phyloP scores from a whole-genome alignment of 805 yeast genomes.

The Candida silvatica region DNA sequence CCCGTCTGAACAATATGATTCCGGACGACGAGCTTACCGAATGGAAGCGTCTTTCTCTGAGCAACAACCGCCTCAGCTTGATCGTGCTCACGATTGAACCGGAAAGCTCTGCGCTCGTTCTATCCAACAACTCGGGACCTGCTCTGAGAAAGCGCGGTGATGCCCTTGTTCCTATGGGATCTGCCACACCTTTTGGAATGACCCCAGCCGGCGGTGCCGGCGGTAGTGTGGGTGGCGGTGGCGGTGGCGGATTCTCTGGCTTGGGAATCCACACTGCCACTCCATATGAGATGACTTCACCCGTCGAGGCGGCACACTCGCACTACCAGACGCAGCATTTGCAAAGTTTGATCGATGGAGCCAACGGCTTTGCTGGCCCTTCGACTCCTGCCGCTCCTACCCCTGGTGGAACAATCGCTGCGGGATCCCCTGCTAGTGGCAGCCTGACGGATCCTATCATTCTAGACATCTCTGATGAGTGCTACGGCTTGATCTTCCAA shows the following conservation, averaged over 20 bases:
- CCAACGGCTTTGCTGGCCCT: background rate
- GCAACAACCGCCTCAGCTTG: conserved; percentile 44
- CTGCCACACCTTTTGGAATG: background rate
- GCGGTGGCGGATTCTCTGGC: background rate
- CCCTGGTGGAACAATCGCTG: background rate
- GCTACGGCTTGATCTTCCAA: conserved; percentile 50
- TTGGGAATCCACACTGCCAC: background rate
- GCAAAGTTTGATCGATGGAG: conserved; percentile 2
- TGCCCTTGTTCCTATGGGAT: background rate
- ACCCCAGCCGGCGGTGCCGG: background rate
- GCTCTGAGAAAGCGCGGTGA: conserved; percentile 16
- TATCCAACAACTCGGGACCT: conserved; percentile 21
- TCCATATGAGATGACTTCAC: conserved; percentile 20
- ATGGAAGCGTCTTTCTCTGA: conserved; percentile 66
- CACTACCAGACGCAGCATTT: conserved; percentile 1
- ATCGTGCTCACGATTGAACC: conserved; percentile 64
- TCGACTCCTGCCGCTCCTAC: background rate
- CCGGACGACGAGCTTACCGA: conserved; percentile 78
- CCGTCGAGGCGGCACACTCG: conserved; percentile 9
- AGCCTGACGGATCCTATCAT: conserved; percentile 17
- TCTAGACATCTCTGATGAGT: conserved; percentile 40
- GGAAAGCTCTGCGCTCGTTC: conserved; percentile 36
- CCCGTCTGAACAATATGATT: conserved; percentile 63
- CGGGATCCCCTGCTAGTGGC: background rate
- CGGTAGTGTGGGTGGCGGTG: background rate